Evolutionary conservation across 2,329 filamentous ascomycete species (phyloP).

Genomic region (Aciculosporium take): DNA sequence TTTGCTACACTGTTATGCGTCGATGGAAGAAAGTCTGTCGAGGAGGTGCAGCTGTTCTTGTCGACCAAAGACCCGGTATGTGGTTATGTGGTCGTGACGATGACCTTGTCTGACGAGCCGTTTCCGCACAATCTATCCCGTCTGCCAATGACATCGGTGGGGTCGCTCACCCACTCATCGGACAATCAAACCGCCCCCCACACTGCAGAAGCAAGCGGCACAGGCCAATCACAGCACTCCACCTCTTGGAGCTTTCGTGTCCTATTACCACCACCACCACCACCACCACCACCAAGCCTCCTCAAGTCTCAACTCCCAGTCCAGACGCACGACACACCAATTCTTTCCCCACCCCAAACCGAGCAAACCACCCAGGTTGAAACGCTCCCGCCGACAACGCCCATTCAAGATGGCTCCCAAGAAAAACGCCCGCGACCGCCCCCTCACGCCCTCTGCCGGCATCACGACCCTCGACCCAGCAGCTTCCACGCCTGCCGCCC

Average conservation of each 20-base stretch:
- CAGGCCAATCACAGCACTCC: slow-evolving; percentile 18
- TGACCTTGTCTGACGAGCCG: neutral
- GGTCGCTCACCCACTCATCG: neutral
- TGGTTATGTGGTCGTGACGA: neutral
- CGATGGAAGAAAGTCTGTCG: no score
- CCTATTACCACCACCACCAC: no score
- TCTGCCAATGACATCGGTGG: neutral
- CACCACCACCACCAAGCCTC: no score
- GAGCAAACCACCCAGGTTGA: neutral
- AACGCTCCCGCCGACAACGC: neutral
- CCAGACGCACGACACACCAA: neutral
- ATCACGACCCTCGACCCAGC: slow-evolving; percentile 2
- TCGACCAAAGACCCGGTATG: no score
- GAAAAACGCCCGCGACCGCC: slow-evolving; percentile 24
- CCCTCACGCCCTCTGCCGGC: slow-evolving; percentile 6
- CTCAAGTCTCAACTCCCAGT: neutral
- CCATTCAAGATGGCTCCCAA: slow-evolving; percentile 34
- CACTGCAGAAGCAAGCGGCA: no score
- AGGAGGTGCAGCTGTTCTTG: neutral
- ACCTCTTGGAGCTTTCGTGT: slow-evolving; percentile 24
- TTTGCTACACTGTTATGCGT: neutral
- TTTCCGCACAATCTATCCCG: no score
- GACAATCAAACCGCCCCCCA: no score
- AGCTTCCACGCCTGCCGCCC: no score
- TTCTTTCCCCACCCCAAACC: neutral